These are phyloP conservation scores for Leccinum pellstonianum DNA, from an alignment of 768 basidiomycete species.

Conservation along the genomic window DNA sequence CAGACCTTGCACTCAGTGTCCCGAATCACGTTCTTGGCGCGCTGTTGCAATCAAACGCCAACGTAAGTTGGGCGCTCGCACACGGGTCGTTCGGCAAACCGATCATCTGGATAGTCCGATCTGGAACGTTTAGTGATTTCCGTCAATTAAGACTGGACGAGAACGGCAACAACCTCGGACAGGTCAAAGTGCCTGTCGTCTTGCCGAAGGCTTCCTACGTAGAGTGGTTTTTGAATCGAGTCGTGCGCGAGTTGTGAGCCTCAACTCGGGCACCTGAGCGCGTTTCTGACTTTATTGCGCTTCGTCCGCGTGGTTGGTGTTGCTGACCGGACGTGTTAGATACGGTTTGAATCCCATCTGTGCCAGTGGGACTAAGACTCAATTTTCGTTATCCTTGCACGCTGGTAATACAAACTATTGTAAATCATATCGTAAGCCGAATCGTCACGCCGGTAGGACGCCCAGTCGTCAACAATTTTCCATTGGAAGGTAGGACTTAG, in stretches of 20 bases:
- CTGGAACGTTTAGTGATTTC: constrained; percentile 24
- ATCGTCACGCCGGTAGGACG: no score
- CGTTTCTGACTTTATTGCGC: not conserved
- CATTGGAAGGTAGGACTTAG: no score
- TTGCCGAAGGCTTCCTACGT: constrained; percentile 10
- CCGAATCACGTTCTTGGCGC: constrained; percentile 10
- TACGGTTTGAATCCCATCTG: no score
- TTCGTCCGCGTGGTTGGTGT: not conserved
- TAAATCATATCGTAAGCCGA: no score
- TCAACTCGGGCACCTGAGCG: not conserved
- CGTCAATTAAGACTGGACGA: constrained; percentile 19
- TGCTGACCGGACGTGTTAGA: no score
- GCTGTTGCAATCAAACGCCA: not conserved
- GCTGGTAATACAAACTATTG: no score
- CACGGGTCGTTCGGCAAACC: constrained; percentile 10
- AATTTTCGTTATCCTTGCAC: no score
- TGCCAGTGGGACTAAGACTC: no score
- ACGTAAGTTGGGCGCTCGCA: not conserved
- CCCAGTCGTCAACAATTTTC: no score
- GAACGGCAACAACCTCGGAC: constrained; percentile 3
- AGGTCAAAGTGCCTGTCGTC: constrained; percentile 25
- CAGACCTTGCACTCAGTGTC: not conserved
- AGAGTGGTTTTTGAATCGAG: constrained; percentile 16
- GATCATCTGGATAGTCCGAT: constrained; percentile 22
- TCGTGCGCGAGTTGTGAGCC: constrained; percentile 16